phyloP scores from a whole-genome alignment of 148 eudicot species.

The Cornus controversa region DNA sequence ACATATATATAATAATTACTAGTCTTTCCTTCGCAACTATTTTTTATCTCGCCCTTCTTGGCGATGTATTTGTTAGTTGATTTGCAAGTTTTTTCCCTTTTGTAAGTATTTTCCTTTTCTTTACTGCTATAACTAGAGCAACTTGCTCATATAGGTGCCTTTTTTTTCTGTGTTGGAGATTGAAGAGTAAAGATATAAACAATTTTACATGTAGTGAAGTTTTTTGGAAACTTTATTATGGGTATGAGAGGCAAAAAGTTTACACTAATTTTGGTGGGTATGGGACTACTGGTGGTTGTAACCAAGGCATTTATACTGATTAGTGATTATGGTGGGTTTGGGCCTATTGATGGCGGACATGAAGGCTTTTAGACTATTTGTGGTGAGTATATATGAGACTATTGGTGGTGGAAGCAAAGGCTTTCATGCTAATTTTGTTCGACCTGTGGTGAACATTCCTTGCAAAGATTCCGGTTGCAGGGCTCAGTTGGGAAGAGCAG shows the following conservation, averaged over 20 bases:
- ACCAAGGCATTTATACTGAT: background rate
- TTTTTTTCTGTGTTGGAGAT: background rate
- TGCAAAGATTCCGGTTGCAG: too few relatives aligned
- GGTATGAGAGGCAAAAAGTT: too few relatives aligned
- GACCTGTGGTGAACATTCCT: too few relatives aligned
- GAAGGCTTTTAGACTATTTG: too few relatives aligned
- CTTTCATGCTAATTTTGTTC: too few relatives aligned
- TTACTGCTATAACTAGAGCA: background rate
- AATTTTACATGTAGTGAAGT: background rate
- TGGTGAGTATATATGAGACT: too few relatives aligned
- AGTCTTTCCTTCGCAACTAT: conserved; percentile 2
- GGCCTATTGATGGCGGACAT: background rate
- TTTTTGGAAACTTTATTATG: too few relatives aligned
- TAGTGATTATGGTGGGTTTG: background rate
- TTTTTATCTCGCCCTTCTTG: background rate
- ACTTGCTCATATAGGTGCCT: conserved; percentile 2
- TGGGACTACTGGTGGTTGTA: background rate
- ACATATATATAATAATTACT: background rate
- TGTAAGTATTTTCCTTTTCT: too few relatives aligned
- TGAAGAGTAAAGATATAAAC: background rate
- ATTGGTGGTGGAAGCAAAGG: too few relatives aligned
- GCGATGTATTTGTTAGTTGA: conserved; percentile 6
- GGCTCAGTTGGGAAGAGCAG: too few relatives aligned
- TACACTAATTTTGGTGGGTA: conserved; percentile 1
- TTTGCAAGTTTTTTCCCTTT: background rate